phyloP scores from a whole-genome alignment of 2,329 filamentous ascomycete genomes.

The Alternaria tenuissima region DNA sequence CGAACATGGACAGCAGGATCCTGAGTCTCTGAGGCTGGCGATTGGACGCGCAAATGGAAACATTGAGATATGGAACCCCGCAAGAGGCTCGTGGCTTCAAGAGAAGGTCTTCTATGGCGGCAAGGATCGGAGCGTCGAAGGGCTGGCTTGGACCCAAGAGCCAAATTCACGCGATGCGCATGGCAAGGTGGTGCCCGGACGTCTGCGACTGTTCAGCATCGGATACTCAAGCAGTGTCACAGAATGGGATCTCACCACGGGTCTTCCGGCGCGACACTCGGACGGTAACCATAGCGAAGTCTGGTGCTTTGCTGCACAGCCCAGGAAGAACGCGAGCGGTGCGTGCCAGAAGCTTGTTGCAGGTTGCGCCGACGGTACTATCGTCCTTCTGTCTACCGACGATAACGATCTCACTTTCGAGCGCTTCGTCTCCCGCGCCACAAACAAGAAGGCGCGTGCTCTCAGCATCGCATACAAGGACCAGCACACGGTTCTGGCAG shows the following conservation, averaged over 20 bases:
- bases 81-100: constrained; percentile 84
- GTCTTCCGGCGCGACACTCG: constrained; percentile 79
- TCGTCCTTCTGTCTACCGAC: constrained; percentile 85
- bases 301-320: constrained; percentile 94
- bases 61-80: constrained; percentile 97
- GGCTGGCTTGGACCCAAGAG: constrained; percentile 89
- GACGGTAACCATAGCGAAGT: constrained; percentile 95
- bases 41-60: constrained; percentile 93
- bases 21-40: constrained; percentile 76
- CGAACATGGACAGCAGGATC: constrained; percentile 51
- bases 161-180: constrained; percentile 71
- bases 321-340: constrained; percentile 56
- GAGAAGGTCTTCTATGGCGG: constrained; percentile 86
- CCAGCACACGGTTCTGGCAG: constrained; percentile 81
- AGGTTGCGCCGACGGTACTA: constrained; percentile 89
- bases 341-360: constrained; percentile 72
- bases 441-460: constrained; percentile 85
- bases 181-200: constrained; percentile 71
- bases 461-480: constrained; percentile 92
- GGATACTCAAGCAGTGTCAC: constrained; percentile 91
- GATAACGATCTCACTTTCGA: constrained; percentile 85
- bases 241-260: constrained; percentile 90
- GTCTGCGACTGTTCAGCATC: constrained; percentile 90
- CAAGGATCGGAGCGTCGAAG: constrained; percentile 86
- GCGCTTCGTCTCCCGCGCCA: constrained; percentile 75